Conservation (phyloP, 257 asterid genomes). For the Lithospermum erythrorhizon region DNA sequence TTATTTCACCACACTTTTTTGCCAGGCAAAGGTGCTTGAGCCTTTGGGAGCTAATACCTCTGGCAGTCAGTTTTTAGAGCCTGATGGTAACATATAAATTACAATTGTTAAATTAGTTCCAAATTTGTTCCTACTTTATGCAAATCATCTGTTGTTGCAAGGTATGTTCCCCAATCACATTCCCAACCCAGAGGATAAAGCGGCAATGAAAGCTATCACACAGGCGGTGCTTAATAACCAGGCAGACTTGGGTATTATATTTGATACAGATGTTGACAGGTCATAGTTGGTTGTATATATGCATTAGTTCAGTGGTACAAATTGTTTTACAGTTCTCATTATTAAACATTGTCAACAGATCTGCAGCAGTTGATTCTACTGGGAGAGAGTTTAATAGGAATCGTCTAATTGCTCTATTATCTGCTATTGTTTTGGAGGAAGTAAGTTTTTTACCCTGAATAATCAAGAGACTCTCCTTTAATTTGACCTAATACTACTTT, state of each 20-base stretch:
- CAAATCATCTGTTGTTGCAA: conserved; percentile 8
- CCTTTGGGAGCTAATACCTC: conserved; percentile 91
- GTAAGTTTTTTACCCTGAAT: conserved; percentile 29
- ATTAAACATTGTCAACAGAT: conserved; percentile 33
- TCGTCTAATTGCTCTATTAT: conserved; percentile 86
- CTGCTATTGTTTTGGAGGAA: conserved; percentile 95
- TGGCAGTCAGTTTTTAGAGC: conserved; percentile 96
- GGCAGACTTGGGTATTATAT: conserved; percentile 95
- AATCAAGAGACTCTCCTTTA: conserved; percentile 5
- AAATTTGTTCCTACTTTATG: conserved; percentile 2
- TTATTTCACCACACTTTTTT: neutral
- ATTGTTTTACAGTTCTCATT: conserved; percentile 13
- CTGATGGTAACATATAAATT: conserved; percentile 63
- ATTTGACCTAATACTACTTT: conserved; percentile 13
- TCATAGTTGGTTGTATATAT: conserved; percentile 16
- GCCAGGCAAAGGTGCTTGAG: conserved; percentile 91
- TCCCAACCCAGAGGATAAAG: conserved; percentile 97
- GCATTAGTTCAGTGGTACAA: conserved; percentile 4
- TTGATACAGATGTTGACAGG: conserved; percentile 99
- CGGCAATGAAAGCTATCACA: conserved; percentile 88
- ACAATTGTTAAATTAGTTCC: conserved; percentile 7
- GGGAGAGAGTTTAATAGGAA: conserved; percentile 86
- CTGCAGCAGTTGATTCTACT: conserved; percentile 97
- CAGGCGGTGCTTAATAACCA: conserved; percentile 68
- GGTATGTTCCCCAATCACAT: conserved; percentile 97